These are phyloP conservation scores for Penicillium sclerotiorum DNA, from an alignment of 2,329 filamentous ascomycete species.

Conservation along the genomic window DNA sequence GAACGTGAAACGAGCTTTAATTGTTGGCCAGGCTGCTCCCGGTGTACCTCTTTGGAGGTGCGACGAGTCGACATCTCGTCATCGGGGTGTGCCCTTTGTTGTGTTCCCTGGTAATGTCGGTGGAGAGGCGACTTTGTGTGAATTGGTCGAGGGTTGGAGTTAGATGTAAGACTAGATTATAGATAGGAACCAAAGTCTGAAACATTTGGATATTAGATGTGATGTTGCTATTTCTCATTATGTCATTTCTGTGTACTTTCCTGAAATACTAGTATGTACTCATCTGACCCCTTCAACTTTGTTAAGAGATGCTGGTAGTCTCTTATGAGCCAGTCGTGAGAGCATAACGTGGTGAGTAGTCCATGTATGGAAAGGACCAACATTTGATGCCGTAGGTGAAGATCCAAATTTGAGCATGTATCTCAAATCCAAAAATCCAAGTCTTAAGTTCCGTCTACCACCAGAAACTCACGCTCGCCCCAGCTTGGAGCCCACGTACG, in stretches of 20 bases:
- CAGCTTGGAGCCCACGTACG: constrained; percentile 78
- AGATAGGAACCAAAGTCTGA: background rate
- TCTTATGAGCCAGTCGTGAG: too few species aligned
- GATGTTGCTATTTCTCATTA: background rate
- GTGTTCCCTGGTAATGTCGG: constrained; percentile 64
- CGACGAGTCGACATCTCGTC: constrained; percentile 55
- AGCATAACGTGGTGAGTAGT: too few species aligned
- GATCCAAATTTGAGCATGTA: background rate
- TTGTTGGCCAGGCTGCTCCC: constrained; percentile 60
- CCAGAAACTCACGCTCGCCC: constrained; percentile 97
- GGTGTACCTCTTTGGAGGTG: constrained; percentile 64
- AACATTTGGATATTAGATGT: background rate
- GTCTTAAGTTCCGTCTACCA: constrained; percentile 68
- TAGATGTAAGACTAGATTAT: too few species aligned
- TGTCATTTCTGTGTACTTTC: background rate
- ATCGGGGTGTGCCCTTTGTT: constrained; percentile 57
- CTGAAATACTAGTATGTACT: too few species aligned
- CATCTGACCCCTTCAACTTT: too few species aligned
- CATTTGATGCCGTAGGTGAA: too few species aligned
- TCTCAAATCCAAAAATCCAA: background rate
- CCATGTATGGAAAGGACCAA: too few species aligned
- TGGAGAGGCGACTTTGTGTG: constrained; percentile 49
- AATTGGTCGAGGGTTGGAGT: constrained; percentile 49
- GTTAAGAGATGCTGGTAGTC: background rate
- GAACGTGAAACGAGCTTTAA: constrained; percentile 55